Evolutionary conservation across 2,329 filamentous ascomycete genomes (phyloP).

Genomic region (Byssochlamys sp.): DNA sequence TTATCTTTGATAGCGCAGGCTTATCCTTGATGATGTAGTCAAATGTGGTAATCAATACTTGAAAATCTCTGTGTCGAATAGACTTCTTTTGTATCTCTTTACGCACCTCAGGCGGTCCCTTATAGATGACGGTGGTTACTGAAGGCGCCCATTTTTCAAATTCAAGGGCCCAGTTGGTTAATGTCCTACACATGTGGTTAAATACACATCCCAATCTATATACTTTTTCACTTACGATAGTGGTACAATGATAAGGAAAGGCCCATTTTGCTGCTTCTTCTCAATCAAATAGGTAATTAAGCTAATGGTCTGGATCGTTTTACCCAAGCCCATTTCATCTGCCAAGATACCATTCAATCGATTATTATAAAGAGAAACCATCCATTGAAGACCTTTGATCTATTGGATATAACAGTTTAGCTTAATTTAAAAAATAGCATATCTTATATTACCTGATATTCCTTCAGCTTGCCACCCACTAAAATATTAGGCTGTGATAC

Average conservation of each 20-base stretch:
- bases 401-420: too few species aligned
- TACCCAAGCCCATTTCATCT: constrained; percentile 98
- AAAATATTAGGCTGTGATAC: constrained; percentile 78
- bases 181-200: too few species aligned
- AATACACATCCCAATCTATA: too few species aligned
- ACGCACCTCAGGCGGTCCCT: constrained; percentile 77
- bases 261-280: constrained; percentile 80
- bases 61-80: constrained; percentile 89
- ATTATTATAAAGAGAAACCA: constrained; percentile 99
- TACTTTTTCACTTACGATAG: too few species aligned
- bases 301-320: constrained; percentile 98
- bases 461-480: constrained; percentile 85
- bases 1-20: constrained; percentile 90
- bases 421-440: too few species aligned
- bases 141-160: constrained; percentile 98
- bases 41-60: constrained; percentile 92
- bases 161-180: constrained; percentile 97
- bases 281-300: constrained; percentile 95
- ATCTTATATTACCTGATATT: too few species aligned
- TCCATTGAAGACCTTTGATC: constrained; percentile 98
- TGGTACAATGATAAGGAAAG: constrained; percentile 92
- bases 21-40: constrained; percentile 99
- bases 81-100: constrained; percentile 88
- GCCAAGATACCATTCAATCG: constrained; percentile 97
- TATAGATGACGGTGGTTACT: constrained; percentile 83